Percentiles rank a stretch among this genome's conserved stretches.
These are phyloP conservation scores for Vigna unguiculata DNA, from an alignment of 306 rosid genomes.

Conservation along the genomic window DNA sequence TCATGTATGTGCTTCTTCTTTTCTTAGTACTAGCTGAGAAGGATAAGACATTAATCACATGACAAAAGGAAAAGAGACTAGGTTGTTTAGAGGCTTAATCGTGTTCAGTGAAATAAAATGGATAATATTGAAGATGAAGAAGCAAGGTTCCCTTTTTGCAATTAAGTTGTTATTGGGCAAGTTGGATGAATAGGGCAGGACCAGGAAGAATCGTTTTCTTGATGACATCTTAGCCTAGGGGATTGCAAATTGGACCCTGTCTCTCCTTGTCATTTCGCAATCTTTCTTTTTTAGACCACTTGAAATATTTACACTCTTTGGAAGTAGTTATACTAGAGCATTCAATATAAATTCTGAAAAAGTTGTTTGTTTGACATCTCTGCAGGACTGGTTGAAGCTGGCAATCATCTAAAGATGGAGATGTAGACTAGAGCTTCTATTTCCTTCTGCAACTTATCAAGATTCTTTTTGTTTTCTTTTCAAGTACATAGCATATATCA, in stretches of 20 bases:
- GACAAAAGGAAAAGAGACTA: neutral
- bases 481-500: constrained; percentile 60
- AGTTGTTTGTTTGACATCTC: constrained; percentile 40
- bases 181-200: constrained; percentile 17
- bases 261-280: constrained; percentile 39
- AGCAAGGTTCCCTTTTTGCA: constrained; percentile 10
- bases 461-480: constrained; percentile 52
- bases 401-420: constrained; percentile 78
- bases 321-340: neutral
- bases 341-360: constrained; percentile 39
- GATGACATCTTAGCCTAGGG: constrained; percentile 22
- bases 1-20: constrained; percentile 30
- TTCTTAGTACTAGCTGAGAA: neutral
- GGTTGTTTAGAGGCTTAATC: neutral
- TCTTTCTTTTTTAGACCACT: constrained; percentile 23
- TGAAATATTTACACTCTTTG: neutral
- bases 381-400: constrained; percentile 77
- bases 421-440: constrained; percentile 56
- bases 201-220: constrained; percentile 35
- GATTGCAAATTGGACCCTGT: constrained; percentile 38
- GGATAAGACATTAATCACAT: constrained; percentile 11
- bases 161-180: constrained; percentile 17
- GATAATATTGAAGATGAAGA: constrained; percentile 2
- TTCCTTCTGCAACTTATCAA: constrained; percentile 48
- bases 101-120: constrained; percentile 13